phyloP scores from a whole-genome alignment of 805 yeast genomes.

The Pichia sporocuriosa region DNA sequence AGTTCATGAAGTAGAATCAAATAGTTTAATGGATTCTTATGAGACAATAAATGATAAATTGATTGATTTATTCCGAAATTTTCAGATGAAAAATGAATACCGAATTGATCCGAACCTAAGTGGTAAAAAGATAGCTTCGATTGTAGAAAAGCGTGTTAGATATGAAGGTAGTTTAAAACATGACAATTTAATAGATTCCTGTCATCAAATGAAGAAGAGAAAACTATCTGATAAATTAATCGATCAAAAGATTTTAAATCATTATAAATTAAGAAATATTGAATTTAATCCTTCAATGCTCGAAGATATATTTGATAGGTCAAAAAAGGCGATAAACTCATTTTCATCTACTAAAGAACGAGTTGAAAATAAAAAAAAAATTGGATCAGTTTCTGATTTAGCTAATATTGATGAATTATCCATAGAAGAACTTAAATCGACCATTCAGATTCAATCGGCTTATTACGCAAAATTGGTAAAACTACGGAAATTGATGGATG shows the following conservation, averaged over 20 bases:
- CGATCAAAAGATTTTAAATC: conserved; percentile 8
- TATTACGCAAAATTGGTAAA: conserved; percentile 19
- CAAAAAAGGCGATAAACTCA: conserved; percentile 10
- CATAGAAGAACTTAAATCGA: conserved; percentile 13
- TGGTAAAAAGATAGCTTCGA: conserved; percentile 6
- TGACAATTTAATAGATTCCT: conserved; percentile 12
- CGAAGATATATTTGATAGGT: conserved; percentile 7
- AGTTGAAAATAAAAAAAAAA: conserved; percentile 3
- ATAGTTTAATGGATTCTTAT: conserved; percentile 17
- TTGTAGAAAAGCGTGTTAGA: conserved; percentile 3
- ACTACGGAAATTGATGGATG: conserved; percentile 16
- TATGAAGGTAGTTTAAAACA: conserved; percentile 8
- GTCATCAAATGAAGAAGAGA: conserved; percentile 7
- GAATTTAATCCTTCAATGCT: conserved; percentile 13
- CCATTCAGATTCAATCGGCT: conserved; percentile 15
- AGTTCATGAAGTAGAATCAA: conserved; percentile 45
- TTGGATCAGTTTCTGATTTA: conserved; percentile 8
- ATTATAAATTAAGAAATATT: conserved; percentile 14
- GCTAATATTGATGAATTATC: conserved; percentile 14
- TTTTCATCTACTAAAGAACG: conserved; percentile 3
- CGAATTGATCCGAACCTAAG: conserved; percentile 2
- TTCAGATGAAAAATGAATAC: conserved; percentile 8
- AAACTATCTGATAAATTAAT: conserved; percentile 5
- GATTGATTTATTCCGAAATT: neutral
- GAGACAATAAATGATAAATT: conserved; percentile 13